Evolutionary conservation across 2,329 filamentous ascomycete species (phyloP).

Genomic region (Furcasterigmium sp.): DNA sequence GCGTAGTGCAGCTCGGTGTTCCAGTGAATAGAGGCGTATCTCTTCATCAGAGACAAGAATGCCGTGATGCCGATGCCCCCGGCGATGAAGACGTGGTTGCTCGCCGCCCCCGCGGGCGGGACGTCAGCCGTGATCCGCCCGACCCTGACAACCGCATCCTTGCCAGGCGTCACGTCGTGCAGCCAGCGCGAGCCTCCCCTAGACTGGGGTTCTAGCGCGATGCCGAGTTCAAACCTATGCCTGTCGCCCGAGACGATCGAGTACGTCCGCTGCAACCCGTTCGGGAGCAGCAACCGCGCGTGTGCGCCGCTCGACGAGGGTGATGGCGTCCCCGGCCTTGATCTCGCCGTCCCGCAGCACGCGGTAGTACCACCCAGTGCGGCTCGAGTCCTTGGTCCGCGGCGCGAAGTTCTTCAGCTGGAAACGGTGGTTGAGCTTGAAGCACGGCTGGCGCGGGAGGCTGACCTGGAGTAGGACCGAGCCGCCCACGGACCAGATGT

Average conservation of each 20-base stretch:
- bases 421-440: constrained; percentile 65
- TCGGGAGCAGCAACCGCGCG: constrained; percentile 50
- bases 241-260: constrained; percentile 50
- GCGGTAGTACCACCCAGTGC: constrained; percentile 64
- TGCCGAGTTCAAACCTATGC: constrained; percentile 49
- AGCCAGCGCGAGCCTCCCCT: constrained; percentile 58
- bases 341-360: constrained; percentile 52
- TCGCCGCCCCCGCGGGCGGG: constrained; percentile 37
- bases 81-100: constrained; percentile 57
- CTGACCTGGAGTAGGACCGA: constrained; percentile 52
- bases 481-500: constrained; percentile 47
- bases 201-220: constrained; percentile 48
- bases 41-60: constrained; percentile 46
- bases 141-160: constrained; percentile 41
- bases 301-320: constrained; percentile 52
- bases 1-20: constrained; percentile 54
- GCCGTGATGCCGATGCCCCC: constrained; percentile 64
- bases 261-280: constrained; percentile 53
- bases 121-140: constrained; percentile 46
- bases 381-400: constrained; percentile 47
- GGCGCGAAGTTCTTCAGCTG: constrained; percentile 57
- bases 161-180: constrained; percentile 40
- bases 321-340: constrained; percentile 50
- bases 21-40: constrained; percentile 37
- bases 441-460: constrained; percentile 60